A percentile compares a stretch with the other conserved stretches of the same genome.
phyloP scores from a whole-genome alignment of 768 basidiomycete species.

The Tubosaeta sp. region DNA sequence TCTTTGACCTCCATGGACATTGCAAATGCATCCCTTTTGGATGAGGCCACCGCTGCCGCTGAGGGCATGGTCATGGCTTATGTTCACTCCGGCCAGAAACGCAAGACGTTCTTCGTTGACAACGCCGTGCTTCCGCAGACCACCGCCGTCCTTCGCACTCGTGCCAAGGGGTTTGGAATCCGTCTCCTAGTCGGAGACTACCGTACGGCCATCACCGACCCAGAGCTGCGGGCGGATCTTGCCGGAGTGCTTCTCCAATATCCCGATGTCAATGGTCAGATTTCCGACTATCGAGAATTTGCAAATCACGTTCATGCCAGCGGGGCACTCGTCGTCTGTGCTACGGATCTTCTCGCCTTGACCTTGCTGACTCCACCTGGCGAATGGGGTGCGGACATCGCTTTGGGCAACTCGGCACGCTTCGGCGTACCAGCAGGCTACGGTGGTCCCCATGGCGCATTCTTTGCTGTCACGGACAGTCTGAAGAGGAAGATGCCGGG shows the following conservation, averaged over 20 bases:
- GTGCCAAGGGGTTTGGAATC: constrained; percentile 93
- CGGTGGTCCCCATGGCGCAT: constrained; percentile 95
- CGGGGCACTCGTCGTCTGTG: constrained; percentile 81
- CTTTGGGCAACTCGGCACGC: constrained; percentile 90
- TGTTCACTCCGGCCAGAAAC: constrained; percentile 60
- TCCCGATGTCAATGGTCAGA: constrained; percentile 82
- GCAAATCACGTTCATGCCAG: constrained; percentile 63
- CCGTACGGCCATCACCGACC: constrained; percentile 45
- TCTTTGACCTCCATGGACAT: constrained; percentile 94
- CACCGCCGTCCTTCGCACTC: constrained; percentile 80
- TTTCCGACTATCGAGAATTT: constrained; percentile 68
- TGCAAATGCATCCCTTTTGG: constrained; percentile 91
- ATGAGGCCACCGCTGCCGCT: constrained; percentile 92
- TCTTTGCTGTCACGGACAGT: constrained; percentile 90
- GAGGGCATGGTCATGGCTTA: constrained; percentile 98
- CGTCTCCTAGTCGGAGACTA: constrained; percentile 68
- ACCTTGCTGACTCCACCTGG: constrained; percentile 93
- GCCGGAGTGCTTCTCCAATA: constrained; percentile 93
- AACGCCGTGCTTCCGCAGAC: constrained; percentile 83
- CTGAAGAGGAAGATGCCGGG: constrained; percentile 99
- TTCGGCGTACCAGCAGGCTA: constrained; percentile 98
- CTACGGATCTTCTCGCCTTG: constrained; percentile 89
- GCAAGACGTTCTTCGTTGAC: constrained; percentile 83
- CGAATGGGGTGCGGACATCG: constrained; percentile 98
- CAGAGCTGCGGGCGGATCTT: constrained; percentile 53